Base-by-base conservation (phyloP, 495 filamentous ascomycete genomes). In the Aspergillus taichungensis region DNA sequence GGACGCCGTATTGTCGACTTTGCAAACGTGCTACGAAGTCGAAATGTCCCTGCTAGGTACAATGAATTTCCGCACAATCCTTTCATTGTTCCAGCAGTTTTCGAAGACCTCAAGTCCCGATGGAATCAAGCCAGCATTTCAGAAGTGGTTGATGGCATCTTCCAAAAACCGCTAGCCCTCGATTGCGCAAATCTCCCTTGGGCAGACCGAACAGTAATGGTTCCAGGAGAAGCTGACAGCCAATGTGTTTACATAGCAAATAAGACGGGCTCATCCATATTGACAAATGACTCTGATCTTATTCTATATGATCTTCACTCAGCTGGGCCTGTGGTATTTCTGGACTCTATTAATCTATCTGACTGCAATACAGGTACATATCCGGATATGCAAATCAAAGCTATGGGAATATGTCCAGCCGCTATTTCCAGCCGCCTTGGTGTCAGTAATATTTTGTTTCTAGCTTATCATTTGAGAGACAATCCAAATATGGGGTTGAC, bases 211-310 rank as follows among this genome's bases (percentile, higher is more conserved):
- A 75, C 74, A 3, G 48, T 63, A 9, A 72, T 86, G 34, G 77
- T 86, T 1, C 72, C 82, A 0, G 84, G 83, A 0, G 85, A 90
- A 57, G 85, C 85, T 13, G 84, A 90, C 53, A 54, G 61, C 5
- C 83, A 75, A 52, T 88, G 85, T 62, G 84, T 80, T 8, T 51
- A 64, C 30, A 62, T 75, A 37, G 60, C 77, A n/a, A 68, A 60
- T n/a, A 38, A 59, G 3, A 60, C 70, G 37, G 77, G 73, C 3
- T 72, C 73, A 0, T 62, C 67, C 3, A 57, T 87, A 24, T 53
- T 90, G 8, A 87, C 84, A 6, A 75, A 71, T 18, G 85, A 90
- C 53, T 88, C 85, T 0, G 85, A 90, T 52, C 67, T 88, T n/a
- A 64, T 88, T 13, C 68, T 87, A 0, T 72, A 86, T 53, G 72